Base-by-base conservation (phyloP, 179 eudicot species). In the Camellia oleifera region DNA sequence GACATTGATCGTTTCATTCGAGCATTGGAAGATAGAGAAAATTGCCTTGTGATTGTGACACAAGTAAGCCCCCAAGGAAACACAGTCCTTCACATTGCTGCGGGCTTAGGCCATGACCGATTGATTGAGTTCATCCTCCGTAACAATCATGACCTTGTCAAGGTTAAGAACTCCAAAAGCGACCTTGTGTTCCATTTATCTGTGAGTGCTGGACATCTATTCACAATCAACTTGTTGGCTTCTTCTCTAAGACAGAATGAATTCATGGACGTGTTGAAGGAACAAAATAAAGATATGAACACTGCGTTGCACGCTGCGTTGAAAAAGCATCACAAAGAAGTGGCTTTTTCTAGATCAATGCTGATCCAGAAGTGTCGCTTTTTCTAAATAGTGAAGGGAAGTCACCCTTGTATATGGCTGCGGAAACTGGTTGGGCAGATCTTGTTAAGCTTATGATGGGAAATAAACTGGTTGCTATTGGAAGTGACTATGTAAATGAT, bases 221-320 rank as follows among this genome's bases (percentile, higher is more conserved):
- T 2, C 3, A 60, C 68, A 1, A 77, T 64, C 0, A 1, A 1
- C 0, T 11, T 8, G 0, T 40, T 84, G 64, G 18, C 77, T 2
- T 3, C 1, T 6, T 20, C 3, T n/a, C 77, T 56, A 7, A 69
- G 42, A 1, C 12, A 23, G 18, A 12, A 4, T 3, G 52, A 53
- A 2, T 7, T 2, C 7, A 48, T 54, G 12, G 18, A 53, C 20
- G 20, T 80, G 68, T 15, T 80, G 77, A 32, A 53, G 57, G 15
- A 1, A 2, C 15, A 1, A 7, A 80, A 80, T 54, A 2, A 2
- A 0, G 81, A 83, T 1, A 50, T 7, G 18, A 77, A 80, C 68
- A 83, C 83, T 45, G 57, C 83, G 0, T n/a, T 80, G 8, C 86
- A 83, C 72, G 58, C 80, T 48, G 86, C 86, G 0, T 45, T 83